These are phyloP conservation scores for Aspergillus sp. DNA, from an alignment of 2,329 filamentous ascomycete species.

Conservation along the genomic window DNA sequence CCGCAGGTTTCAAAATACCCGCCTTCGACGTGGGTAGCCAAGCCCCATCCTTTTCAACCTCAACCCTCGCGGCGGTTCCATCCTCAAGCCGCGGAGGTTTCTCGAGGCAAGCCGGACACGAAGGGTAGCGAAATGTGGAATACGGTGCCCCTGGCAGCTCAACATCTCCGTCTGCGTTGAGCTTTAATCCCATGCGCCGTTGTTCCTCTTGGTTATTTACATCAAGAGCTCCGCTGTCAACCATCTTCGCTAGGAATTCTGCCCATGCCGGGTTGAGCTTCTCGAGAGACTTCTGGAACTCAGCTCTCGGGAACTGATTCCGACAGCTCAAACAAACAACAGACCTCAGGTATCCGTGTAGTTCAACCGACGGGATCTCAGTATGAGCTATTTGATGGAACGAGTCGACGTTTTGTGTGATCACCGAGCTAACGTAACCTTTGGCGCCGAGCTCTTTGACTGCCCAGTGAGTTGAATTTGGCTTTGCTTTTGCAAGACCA, in stretches of 20 bases:
- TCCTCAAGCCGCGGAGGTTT: slow-evolving; percentile 59
- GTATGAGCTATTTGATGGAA: slow-evolving; percentile 83
- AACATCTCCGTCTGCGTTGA: slow-evolving; percentile 93
- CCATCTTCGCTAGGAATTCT: slow-evolving; percentile 68
- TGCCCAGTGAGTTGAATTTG: slow-evolving; percentile 78
- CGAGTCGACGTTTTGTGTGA: slow-evolving; percentile 97
- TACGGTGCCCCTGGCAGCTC: slow-evolving; percentile 86
- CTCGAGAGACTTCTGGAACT: slow-evolving; percentile 75
- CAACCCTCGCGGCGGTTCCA: slow-evolving; percentile 58
- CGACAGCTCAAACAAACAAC: slow-evolving; percentile 79
- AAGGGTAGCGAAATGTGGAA: slow-evolving; percentile 84
- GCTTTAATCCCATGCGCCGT: slow-evolving; percentile 67
- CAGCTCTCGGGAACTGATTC: slow-evolving; percentile 66
- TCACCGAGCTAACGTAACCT: slow-evolving; percentile 71
- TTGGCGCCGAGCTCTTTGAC: slow-evolving; percentile 69
- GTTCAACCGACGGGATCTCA: slow-evolving; percentile 70
- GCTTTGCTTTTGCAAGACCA: slow-evolving; percentile 71
- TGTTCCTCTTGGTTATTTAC: slow-evolving; percentile 74
- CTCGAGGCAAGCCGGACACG: slow-evolving; percentile 76
- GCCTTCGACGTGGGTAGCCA: slow-evolving; percentile 66
- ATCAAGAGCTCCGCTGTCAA: slow-evolving; percentile 71
- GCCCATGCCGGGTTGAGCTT: slow-evolving; percentile 85
- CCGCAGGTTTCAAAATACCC: slow-evolving; percentile 86
- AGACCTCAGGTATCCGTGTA: slow-evolving; percentile 86
- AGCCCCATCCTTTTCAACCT: slow-evolving; percentile 77